Base-by-base conservation (phyloP, 768 basidiomycete genomes). In the Termitomyces sp. region DNA sequence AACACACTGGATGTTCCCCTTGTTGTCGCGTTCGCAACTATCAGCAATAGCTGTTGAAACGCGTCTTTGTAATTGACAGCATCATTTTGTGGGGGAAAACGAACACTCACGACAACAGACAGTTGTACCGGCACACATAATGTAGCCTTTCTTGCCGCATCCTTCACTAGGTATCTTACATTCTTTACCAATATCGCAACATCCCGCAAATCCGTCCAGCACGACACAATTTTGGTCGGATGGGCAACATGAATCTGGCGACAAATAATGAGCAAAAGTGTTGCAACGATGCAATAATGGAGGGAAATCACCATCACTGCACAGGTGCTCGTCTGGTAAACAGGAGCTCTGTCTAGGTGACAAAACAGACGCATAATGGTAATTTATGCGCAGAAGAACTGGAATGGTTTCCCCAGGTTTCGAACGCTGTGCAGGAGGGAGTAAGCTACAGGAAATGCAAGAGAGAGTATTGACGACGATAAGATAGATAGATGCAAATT, bases 291-390 rank as follows among this genome's bases (percentile, higher is more conserved):
- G 33, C 5, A 2, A 6, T 22, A 3, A 20, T 18, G 22, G 18
- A 51, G 24, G 15, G 1, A 28, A 46, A 44, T 45, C 50, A 60
- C 59, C 64, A 28, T 61, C 55, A 51, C 34, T 22, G 33, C 62
- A 63, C 10, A 51, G 49, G 18, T 54, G 33, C 39, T 58, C 55
- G 6, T 62, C 60, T 20, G 28, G 3, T 33, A 26, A 28, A 42
- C 64, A 63, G 20, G 46, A 59, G n/a, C 49, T 51, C 2, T 42
- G 51, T 31, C 58, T 54, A 12, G 50, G 57, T 1, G 48, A 39
- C 9, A 62, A 29, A 47, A 28, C 18, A 31, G 55, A 54, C 36
- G 37, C 54, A 22, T 37, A 45, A 10, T 12, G 33, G 15, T 44
- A 37, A 12, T 48, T 18, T 48, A 9, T 47, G 31, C 55, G 61